A percentile compares a stretch with the other conserved stretches of the same genome.
Evolutionary conservation across 306 rosid species (phyloP).

Genomic region (Gleditsia sinensis): DNA sequence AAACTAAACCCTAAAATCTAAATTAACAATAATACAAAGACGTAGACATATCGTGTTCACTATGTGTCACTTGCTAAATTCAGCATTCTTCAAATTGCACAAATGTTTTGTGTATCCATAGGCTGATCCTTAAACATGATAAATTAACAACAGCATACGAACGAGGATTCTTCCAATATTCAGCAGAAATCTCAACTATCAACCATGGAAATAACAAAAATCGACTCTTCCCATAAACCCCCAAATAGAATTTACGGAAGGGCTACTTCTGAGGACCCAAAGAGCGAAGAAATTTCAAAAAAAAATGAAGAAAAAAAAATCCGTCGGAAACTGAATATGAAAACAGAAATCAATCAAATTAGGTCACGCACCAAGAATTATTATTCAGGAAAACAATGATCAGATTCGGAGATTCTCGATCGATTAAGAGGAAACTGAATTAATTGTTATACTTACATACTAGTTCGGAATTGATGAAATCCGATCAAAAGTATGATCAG

Average conservation of each 20-base stretch:
- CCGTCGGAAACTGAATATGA: not conserved
- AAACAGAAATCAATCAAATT: conserved; percentile 11
- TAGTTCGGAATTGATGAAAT: not conserved
- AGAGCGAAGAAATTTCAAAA: not conserved
- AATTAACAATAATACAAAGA: not conserved
- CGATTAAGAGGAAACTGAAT: not conserved
- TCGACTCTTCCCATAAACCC: not conserved
- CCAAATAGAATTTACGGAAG: not conserved
- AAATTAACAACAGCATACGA: conserved; percentile 23
- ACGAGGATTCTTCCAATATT: not conserved
- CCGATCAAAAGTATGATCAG: conserved; percentile 27
- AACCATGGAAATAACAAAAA: not conserved
- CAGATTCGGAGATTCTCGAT: not conserved
- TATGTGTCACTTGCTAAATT: too few species aligned
- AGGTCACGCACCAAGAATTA: not conserved
- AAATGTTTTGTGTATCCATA: too few species aligned
- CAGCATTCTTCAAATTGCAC: too few species aligned
- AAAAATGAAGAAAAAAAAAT: not conserved
- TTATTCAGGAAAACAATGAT: not conserved
- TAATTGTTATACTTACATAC: conserved; percentile 19
- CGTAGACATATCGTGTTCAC: too few species aligned
- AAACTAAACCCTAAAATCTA: not conserved
- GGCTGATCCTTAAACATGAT: not conserved
- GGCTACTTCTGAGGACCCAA: not conserved
- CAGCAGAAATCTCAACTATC: not conserved